phyloP scores from a whole-genome alignment of 495 filamentous ascomycete species.

The Aspergillus bridgeri region DNA sequence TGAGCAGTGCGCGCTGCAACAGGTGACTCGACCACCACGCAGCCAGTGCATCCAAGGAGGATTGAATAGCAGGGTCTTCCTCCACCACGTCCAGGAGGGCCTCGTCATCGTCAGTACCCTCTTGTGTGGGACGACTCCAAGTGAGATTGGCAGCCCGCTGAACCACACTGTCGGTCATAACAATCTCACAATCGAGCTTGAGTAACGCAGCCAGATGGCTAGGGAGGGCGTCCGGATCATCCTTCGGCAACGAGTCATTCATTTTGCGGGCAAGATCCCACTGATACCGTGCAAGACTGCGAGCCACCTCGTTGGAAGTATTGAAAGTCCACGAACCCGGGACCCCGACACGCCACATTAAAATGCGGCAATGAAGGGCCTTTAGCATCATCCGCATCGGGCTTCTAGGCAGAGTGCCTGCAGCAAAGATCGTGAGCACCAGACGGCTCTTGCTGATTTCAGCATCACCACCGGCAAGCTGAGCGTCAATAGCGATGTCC shows the following conservation, averaged over 20 bases:
- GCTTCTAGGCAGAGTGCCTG: conserved; percentile 80
- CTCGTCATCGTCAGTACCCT: conserved; percentile 57
- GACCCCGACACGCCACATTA: conserved; percentile 74
- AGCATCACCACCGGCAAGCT: conserved; percentile 88
- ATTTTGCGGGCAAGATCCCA: conserved; percentile 77
- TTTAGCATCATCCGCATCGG: conserved; percentile 87
- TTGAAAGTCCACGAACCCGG: conserved; percentile 57
- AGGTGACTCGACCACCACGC: conserved; percentile 83
- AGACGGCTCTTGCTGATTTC: conserved; percentile 87
- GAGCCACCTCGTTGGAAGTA: conserved; percentile 61
- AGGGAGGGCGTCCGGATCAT: conserved; percentile 63
- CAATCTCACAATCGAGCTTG: conserved; percentile 71
- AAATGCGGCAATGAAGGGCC: conserved; percentile 82
- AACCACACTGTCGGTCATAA: conserved; percentile 70
- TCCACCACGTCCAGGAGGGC: conserved; percentile 80
- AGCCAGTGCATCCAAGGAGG: conserved; percentile 83
- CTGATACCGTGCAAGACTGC: conserved; percentile 65
- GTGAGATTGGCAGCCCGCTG: conserved; percentile 89
- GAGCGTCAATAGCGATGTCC: conserved; percentile 91
- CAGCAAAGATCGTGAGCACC: conserved; percentile 82
- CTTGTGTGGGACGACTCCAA: conserved; percentile 74
- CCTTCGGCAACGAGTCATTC: conserved; percentile 55
- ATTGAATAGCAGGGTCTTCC: conserved; percentile 80
- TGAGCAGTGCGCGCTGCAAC: conserved; percentile 66
- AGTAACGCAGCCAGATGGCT: conserved; percentile 71